A percentile compares a stretch with the other conserved stretches of the same genome.
Evolutionary conservation across 176 grass and related monocot species (phyloP).

Genomic region (Aegilops speltoides): DNA sequence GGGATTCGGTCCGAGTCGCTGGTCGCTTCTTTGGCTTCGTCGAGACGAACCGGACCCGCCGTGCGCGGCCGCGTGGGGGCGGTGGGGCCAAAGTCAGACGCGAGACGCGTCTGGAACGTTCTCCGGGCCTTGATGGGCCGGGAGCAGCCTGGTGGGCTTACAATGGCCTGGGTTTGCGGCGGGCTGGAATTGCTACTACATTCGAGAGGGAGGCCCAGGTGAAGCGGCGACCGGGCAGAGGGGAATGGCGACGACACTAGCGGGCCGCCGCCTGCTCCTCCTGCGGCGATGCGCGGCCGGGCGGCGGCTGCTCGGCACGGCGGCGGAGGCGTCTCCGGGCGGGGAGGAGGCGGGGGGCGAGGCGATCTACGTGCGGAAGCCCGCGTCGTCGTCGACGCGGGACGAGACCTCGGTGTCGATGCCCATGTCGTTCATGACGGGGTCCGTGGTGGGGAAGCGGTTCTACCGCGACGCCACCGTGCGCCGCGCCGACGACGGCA

Average conservation of each 20-base stretch:
- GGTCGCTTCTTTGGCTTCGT: not conserved
- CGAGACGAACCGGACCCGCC: slow-evolving; percentile 27
- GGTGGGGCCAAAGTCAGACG: not conserved
- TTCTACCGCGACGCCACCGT: slow-evolving; percentile 82
- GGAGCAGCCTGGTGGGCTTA: not conserved
- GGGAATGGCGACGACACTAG: slow-evolving; percentile 46
- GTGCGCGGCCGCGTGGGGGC: not conserved
- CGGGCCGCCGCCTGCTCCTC: slow-evolving; percentile 41
- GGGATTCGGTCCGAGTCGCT: slow-evolving; percentile 17
- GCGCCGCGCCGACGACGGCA: slow-evolving; percentile 79
- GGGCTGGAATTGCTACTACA: not conserved
- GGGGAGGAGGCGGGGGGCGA: not conserved
- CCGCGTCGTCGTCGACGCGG: slow-evolving; percentile 39
- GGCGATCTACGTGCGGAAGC: slow-evolving; percentile 60
- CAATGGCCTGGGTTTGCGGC: not conserved
- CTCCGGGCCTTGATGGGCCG: not conserved
- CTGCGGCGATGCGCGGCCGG: slow-evolving; percentile 39
- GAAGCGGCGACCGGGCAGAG: not conserved
- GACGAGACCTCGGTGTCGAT: slow-evolving; percentile 88
- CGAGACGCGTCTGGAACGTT: slow-evolving; percentile 42
- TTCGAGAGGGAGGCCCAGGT: slow-evolving; percentile 2
- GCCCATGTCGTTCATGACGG: slow-evolving; percentile 94
- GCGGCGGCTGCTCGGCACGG: slow-evolving; percentile 41
- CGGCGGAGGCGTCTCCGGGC: slow-evolving; percentile 33
- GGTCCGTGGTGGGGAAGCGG: slow-evolving; percentile 90